Conservation (phyloP, 371 early-diverging fungal species). For the Sporodiniella umbellata region DNA sequence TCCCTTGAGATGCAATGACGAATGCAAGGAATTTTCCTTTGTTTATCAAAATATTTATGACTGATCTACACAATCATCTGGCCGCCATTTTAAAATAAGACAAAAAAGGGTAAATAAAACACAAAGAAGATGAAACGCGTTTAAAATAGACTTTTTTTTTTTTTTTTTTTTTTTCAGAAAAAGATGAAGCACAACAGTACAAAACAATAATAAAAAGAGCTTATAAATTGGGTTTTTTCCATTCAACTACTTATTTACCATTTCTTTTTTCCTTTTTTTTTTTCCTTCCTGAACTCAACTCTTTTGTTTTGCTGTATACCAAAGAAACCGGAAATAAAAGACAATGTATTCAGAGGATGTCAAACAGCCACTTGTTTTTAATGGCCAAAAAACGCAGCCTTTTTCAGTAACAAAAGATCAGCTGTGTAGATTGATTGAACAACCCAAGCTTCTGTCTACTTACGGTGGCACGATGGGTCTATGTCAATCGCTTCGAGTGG, state of each 20-base stretch:
- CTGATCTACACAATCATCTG: background rate
- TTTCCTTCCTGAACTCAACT: background rate
- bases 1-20: too few species aligned
- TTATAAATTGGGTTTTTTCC: too few species aligned
- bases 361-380: background rate
- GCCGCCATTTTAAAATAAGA: background rate
- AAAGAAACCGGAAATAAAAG: too few species aligned
- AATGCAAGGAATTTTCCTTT: conserved; percentile 16
- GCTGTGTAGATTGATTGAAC: conserved; percentile 50
- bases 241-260: too few species aligned
- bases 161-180: background rate
- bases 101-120: too few species aligned
- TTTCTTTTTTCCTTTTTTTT: background rate
- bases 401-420: conserved; percentile 41
- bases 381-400: background rate
- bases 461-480: conserved; percentile 60
- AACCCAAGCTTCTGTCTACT: conserved; percentile 43
- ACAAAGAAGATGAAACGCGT: conserved; percentile 3
- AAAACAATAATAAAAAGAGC: background rate
- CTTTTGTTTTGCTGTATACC: background rate
- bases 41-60: conserved; percentile 3
- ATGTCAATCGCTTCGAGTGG: conserved; percentile 53
- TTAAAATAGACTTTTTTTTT: background rate
- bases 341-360: conserved; percentile 1
- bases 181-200: background rate